Evolutionary conservation across 2,329 filamentous ascomycete species (phyloP), one percentile per base, ranked within the genome.

Genomic region (Lojkania enalia): DNA sequence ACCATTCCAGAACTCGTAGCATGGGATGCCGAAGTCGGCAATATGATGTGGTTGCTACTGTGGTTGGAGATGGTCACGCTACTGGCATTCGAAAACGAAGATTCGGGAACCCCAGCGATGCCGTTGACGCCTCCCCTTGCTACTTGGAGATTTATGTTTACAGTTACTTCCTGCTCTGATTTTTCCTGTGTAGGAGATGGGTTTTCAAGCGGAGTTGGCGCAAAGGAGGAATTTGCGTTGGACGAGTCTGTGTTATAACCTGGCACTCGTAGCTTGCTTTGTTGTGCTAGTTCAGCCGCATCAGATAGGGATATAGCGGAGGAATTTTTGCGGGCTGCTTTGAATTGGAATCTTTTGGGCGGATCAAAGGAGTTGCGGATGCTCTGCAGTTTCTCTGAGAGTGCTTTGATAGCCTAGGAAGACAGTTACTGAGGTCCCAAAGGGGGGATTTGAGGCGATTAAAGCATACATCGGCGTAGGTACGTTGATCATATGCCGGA

Each of bases 401-500:
- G 75, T 13, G 80, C 79, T 75, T 94, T 95, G 70, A 96, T 84
- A 16, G 87, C 82, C 83, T 90, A 58, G 30, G 30, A 16, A 27
- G n/a, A n/a, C n/a, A 27, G 7, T 33, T 7, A 11, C 6, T 33
- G 9, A 33, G 14, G 11, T 9, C 30, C 30, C 9, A 16, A 33
- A 7, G 16, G 6, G 30, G 16, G n/a, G n/a, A 25, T 7, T 39
- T 30, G 29, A 33, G 13, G 16, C 18, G 15, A 20, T 11, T 19
- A 20, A 12, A 19, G 39, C 25, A 42, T 71, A 90, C 88, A 73
- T 91, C 84, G 32, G 85, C 82, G 64, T 96, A 97, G 18, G 87
- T 86, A 57, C 88, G 83, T 67, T 94, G 89, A 61, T 97, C 94
- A 65, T 96, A 95, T 5, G 90, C 84, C 2, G 94, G 90, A 13